Evolutionary conservation across 148 eudicot species (phyloP), one percentile per base, ranked within the genome.

Genomic region (Chenopodium suecicum): DNA sequence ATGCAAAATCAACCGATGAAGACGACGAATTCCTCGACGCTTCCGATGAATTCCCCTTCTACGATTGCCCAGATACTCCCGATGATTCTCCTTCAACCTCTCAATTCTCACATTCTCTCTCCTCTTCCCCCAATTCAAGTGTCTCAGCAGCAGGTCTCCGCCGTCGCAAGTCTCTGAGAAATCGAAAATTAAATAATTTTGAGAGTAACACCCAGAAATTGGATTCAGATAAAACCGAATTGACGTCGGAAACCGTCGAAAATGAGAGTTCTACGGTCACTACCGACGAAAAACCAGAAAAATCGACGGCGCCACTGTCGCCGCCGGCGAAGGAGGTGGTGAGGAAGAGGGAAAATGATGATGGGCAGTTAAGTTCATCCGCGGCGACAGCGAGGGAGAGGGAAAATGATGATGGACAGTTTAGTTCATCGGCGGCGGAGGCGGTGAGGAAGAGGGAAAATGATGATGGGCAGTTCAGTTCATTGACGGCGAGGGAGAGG

Each of bases 11-110:
- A 80, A 71, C 46, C 66, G 83, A 86, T 13, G 86, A 81, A 17
- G 87, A 88, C n/a, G 87, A 84, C 34, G 68, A 11, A 4, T 91
- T 91, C 76, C n/a, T 80, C 78, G 88, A 89, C 76, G 90, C 90
- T 4, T 50, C 63, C 31, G 91, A 88, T 32, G 94, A 91, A 19
- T 89, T 91, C 81, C 90, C 92, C 81, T 91, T 87, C 86, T 88
- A 78, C 81, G 89, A 91, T 80, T 88, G 88, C 78, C 10, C 74
- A 19, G 81, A 79, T 23, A 4, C 60, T n/a, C 4, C 29, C 74
- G 62, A 50, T n/a, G 7, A 70, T 27, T 47, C 65, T 20, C 34
- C 50, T 7, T 73, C 75, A 17, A 4, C 74, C 70, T 60, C 78
- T 22, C 79, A 75, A 32, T 87, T 80, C 7, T 9, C 79, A 6